Evolutionary conservation across 305 asterid species (phyloP).

Genomic region (Petunia hybrid): DNA sequence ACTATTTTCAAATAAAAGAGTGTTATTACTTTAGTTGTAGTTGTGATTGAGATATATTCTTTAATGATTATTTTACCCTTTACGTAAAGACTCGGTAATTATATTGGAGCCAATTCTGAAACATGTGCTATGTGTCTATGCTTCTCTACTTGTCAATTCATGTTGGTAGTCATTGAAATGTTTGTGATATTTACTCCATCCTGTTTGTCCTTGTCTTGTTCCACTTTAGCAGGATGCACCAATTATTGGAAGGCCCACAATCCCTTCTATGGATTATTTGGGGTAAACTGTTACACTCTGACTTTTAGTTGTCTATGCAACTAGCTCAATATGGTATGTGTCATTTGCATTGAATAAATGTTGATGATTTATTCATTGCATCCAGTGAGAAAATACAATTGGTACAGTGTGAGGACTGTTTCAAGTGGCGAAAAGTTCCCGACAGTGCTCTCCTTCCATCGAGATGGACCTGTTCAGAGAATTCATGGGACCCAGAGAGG

Average conservation of each 20-base stretch:
- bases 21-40: not conserved
- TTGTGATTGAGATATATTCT: not conserved
- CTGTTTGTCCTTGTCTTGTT: conserved; percentile 35
- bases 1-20: not conserved
- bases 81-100: conserved; percentile 2
- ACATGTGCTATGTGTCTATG: conserved; percentile 2
- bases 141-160: not conserved
- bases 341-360: conserved; percentile 39
- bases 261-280: conserved; percentile 59
- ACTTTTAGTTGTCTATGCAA: conserved; percentile 18
- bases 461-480: conserved; percentile 83
- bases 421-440: conserved; percentile 93
- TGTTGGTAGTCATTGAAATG: conserved; percentile 29
- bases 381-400: conserved; percentile 72
- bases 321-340: conserved; percentile 17
- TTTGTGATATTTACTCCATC: not conserved
- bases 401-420: conserved; percentile 94
- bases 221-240: conserved; percentile 69
- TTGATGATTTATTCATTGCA: conserved; percentile 39
- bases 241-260: conserved; percentile 91
- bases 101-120: not conserved
- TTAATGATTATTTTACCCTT: not conserved
- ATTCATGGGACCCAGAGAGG: conserved; percentile 80
- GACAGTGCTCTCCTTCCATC: conserved; percentile 75
- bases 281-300: conserved; percentile 59